Conservation (phyloP, 2,329 filamentous ascomycete genomes). For the Paecilomyces sp. region DNA sequence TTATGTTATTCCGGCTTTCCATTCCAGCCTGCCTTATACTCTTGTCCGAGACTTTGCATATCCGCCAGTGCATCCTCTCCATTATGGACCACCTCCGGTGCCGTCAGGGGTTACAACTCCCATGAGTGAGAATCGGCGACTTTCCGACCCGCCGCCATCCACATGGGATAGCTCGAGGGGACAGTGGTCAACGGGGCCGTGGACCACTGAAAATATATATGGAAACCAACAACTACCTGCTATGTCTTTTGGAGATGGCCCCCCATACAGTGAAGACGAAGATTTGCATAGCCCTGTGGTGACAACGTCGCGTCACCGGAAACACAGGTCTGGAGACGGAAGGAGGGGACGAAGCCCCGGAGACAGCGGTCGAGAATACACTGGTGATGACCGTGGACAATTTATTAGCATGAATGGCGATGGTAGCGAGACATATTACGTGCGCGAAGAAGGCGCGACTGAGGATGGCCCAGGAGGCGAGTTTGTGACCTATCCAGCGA, state of each 20-base stretch:
- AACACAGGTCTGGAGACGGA: slow-evolving; percentile 61
- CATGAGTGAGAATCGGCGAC: slow-evolving; percentile 66
- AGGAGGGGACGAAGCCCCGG: slow-evolving; percentile 44
- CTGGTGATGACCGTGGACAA: slow-evolving; percentile 58
- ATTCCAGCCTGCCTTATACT: slow-evolving; percentile 81
- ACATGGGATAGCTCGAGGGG: slow-evolving; percentile 64
- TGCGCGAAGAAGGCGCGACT: slow-evolving; percentile 55
- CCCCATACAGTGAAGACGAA: slow-evolving; percentile 92
- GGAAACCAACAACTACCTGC: slow-evolving; percentile 68
- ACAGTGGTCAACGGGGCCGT: slow-evolving; percentile 48
- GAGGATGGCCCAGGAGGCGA: slow-evolving; percentile 69
- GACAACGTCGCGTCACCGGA: slow-evolving; percentile 75
- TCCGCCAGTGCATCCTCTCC: slow-evolving; percentile 70
- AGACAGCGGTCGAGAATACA: slow-evolving; percentile 30
- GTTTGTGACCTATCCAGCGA: slow-evolving; percentile 68
- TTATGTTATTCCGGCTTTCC: slow-evolving; percentile 74
- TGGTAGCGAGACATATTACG: slow-evolving; percentile 67
- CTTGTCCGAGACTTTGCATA: slow-evolving; percentile 96
- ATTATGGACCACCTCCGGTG: slow-evolving; percentile 86
- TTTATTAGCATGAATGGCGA: slow-evolving; percentile 62
- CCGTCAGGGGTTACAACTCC: slow-evolving; percentile 78
- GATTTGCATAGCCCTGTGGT: slow-evolving; percentile 86
- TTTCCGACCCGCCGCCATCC: slow-evolving; percentile 73
- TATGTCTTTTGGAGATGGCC: slow-evolving; percentile 79
- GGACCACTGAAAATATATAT: slow-evolving; percentile 42